Conservation (phyloP, 2,329 filamentous ascomycete genomes). For the Cadophora luteo-olivacea region DNA sequence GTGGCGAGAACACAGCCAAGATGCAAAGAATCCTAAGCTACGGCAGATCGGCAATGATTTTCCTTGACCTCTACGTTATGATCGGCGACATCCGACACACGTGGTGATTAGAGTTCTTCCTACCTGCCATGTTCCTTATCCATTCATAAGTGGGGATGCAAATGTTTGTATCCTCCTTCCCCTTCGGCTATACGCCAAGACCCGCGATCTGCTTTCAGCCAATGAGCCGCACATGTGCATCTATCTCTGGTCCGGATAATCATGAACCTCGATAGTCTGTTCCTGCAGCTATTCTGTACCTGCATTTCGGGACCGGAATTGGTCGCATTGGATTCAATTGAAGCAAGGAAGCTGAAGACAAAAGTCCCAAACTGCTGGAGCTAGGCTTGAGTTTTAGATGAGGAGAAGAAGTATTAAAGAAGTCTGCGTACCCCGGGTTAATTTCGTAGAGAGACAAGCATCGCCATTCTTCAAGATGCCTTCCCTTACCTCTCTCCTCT, state of each 20-base stretch:
- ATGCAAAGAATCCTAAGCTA: background rate
- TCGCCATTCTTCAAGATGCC: background rate
- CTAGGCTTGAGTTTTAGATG: background rate
- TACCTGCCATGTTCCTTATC: background rate
- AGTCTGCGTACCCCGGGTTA: background rate
- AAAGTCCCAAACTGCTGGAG: background rate
- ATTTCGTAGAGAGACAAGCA: too few species aligned
- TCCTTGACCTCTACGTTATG: background rate
- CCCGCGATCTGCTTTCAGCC: background rate
- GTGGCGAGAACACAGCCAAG: background rate
- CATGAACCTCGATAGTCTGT: background rate
- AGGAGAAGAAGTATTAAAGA: background rate
- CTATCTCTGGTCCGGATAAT: background rate
- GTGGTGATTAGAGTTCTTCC: background rate
- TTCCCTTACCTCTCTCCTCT: background rate
- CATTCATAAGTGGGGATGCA: background rate
- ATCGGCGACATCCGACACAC: slow-evolving; percentile 4
- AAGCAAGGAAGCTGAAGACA: background rate
- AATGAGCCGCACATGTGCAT: slow-evolving; percentile 7
- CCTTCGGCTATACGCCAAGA: slow-evolving; percentile 6
- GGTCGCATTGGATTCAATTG: background rate
- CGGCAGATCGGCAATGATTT: background rate
- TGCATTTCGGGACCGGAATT: background rate
- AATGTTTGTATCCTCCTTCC: slow-evolving; percentile 4
- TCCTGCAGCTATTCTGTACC: slow-evolving; percentile 5